Percentiles rank a stretch among this genome's conserved stretches.
These are phyloP conservation scores for Mycena rebaudengoi DNA, from an alignment of 768 basidiomycete species.

Conservation along the genomic window DNA sequence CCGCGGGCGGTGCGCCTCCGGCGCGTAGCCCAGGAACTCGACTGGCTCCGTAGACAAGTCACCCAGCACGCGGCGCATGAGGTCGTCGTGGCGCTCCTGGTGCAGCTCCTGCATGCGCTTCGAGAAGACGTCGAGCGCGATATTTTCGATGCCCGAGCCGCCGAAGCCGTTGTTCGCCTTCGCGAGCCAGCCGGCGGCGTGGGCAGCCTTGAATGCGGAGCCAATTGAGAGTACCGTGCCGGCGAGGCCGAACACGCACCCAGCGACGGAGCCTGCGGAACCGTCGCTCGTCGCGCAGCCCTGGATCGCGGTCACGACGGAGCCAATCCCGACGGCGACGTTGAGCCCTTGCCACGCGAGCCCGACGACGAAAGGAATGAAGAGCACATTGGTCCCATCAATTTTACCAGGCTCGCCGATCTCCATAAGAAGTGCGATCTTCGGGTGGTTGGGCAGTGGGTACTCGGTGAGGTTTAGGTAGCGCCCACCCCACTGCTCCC, in stretches of 20 bases:
- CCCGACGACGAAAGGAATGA: neutral
- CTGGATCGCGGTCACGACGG: conserved; percentile 1
- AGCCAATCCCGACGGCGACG: neutral
- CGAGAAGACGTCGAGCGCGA: conserved; percentile 1
- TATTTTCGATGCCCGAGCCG: neutral
- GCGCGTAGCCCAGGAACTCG: conserved; percentile 7
- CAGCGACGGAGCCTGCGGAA: conserved; percentile 2
- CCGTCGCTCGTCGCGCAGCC: conserved; percentile 6
- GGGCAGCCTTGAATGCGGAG: neutral
- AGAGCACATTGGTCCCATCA: neutral
- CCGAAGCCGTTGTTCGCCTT: conserved; percentile 4
- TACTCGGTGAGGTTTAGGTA: neutral
- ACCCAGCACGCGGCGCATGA: conserved; percentile 1
- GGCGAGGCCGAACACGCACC: neutral
- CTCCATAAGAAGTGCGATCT: neutral
- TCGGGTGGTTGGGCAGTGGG: conserved; percentile 1
- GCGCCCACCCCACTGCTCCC: neutral
- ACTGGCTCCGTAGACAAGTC: neutral
- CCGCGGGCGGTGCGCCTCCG: conserved; percentile 1
- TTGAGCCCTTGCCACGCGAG: conserved; percentile 1
- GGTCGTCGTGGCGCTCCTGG: conserved; percentile 4
- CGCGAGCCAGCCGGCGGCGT: neutral
- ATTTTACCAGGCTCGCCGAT: neutral
- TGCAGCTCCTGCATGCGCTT: neutral
- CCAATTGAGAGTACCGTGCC: neutral